Conservation (phyloP, 805 yeast genomes). For the Starmerella ratchasimensis region DNA sequence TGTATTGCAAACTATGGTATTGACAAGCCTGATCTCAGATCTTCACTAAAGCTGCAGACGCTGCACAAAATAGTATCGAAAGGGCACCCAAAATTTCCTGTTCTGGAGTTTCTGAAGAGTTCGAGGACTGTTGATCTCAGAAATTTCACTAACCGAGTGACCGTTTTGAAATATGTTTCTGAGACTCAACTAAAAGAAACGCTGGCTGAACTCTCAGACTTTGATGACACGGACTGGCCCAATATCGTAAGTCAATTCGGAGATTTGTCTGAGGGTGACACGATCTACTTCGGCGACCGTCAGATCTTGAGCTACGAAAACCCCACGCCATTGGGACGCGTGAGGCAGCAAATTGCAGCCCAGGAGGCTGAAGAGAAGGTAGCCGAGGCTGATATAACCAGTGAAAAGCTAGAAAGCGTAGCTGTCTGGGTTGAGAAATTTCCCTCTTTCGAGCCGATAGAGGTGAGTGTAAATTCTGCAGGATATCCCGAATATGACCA, state of each 20-base stretch:
- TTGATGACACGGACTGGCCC: constrained; percentile 11
- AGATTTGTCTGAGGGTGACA: constrained; percentile 46
- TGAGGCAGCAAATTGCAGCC: constrained; percentile 56
- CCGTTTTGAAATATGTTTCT: no score
- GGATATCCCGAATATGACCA: constrained; percentile 52
- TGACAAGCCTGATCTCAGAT: constrained; percentile 84
- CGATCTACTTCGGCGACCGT: constrained; percentile 69
- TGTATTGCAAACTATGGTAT: constrained; percentile 70
- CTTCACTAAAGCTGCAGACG: constrained; percentile 34
- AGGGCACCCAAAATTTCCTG: constrained; percentile 34
- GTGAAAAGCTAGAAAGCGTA: constrained; percentile 19
- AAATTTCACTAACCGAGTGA: no score
- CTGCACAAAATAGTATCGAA: constrained; percentile 32
- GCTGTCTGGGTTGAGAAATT: constrained; percentile 74
- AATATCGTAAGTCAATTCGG: not conserved
- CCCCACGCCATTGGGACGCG: constrained; percentile 86
- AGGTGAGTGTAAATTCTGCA: constrained; percentile 12
- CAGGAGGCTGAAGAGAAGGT: constrained; percentile 23
- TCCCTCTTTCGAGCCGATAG: constrained; percentile 71
- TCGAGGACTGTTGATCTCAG: no score
- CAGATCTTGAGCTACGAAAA: constrained; percentile 62
- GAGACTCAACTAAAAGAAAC: constrained; percentile 5
- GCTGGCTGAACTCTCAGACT: constrained; percentile 6
- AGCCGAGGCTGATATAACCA: not conserved
- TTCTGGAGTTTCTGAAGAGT: constrained; percentile 49